Base-by-base conservation (phyloP, 495 filamentous ascomycete species). In the Penicillium steckii region DNA sequence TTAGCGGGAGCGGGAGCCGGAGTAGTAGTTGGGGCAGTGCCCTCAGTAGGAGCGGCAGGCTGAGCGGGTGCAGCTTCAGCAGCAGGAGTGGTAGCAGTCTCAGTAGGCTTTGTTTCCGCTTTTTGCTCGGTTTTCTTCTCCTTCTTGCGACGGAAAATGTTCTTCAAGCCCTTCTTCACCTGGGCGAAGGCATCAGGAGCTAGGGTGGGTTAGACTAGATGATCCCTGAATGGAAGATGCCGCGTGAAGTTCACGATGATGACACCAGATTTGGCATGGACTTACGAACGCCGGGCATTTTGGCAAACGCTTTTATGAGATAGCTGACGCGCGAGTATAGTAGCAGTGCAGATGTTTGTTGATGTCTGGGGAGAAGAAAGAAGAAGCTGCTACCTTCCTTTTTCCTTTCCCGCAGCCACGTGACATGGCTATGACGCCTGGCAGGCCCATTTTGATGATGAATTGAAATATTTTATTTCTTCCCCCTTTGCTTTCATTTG, bases 121-220 rank as follows among this genome's bases (percentile, higher is more conserved):
- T 55, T 46, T 5, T 46, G 9, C 3, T 48, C 37, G 3, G 44
- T 24, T 29, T 52, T 43, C 48, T 52, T 48, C n/a, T 37, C 47
- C 59, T 60, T 64, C 56, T 66, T 68, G 8, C 56, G 56, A 27
- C 56, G 44, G 50, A 69, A 62, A 40, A 69, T 54, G 46, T 52
- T 30, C 46, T 66, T 69, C 25, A 69, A 49, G 38, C 58, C 53
- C 40, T 55, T 60, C 66, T 69, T 69, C 53, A 69, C n/a, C 50
- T 64, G 52, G n/a, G 46, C 37, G 25, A 50, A 51, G 38, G 55
- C 45, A 29, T 53, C 41, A 41, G 60, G 64, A 22, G 64, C 64
- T 67, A 18, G 38, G 19, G 23, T 41, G 13, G 5, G 46, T 66
- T 53, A 66, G 59, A 15, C 23, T 8, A 40, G 13, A 13, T 8